Evolutionary conservation across 176 grass and related monocot species (phyloP), one percentile per base, ranked within the genome.

Genomic region (Tillandsia leiboldiana): DNA sequence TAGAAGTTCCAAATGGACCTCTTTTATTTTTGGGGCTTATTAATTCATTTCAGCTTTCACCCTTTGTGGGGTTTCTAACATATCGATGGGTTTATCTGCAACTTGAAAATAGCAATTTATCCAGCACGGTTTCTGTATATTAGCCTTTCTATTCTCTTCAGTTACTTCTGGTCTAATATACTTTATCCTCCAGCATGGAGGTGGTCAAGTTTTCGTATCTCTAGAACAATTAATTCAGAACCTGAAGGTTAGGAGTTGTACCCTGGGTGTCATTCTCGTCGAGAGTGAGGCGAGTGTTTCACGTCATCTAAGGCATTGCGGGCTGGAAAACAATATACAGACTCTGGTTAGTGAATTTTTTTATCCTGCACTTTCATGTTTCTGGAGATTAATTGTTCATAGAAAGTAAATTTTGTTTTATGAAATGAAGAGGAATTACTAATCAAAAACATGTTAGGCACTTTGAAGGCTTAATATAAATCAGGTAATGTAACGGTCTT

Each of bases 161-260:
- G 11, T 12, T 26, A 23, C 49, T 50, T 50, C 4, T 61, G 47
- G 51, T 74, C 20, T 42, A 63, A 70, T 71, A 54, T 71, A 4
- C 13, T 47, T 53, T 47, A 78, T 81, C 23, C 68, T 69, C 20
- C 73, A 91, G 88, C 83, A 96, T 85, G 92, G 92, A 85, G 88
- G 92, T 78, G 88, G 88, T 70, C 83, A 81, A 86, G 86, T 96
- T 56, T 96, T 89, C 84, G 75, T 73, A 73, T 89, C 92, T 82
- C 79, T 96, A 51, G 86, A 92, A 59, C 80, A 66, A 75, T 83
- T 96, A 77, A 66, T 85, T 65, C 75, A 91, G 53, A 89, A 88
- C 74, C 77, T 96, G 74, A 87, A 83, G 49, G 70, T 70, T 68
- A 65, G 50, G 69, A 74, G 76, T 53, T 83, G 52, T 49, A 82